Evolutionary conservation across 2,329 filamentous ascomycete genomes (phyloP).

Genomic region (Xylaria sp.): DNA sequence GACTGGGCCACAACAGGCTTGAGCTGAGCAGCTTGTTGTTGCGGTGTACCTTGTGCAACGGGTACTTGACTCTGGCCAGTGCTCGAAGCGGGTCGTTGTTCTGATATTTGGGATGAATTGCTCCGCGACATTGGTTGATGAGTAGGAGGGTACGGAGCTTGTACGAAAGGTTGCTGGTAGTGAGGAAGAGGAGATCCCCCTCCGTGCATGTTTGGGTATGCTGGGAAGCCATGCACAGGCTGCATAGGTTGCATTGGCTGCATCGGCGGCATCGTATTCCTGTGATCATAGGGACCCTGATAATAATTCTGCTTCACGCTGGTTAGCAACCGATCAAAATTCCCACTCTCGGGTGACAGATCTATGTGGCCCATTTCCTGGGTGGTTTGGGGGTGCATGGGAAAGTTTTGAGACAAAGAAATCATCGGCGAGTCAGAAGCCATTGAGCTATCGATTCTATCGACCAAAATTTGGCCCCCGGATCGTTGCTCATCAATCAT

Average conservation of each 20-base stretch:
- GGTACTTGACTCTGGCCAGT: constrained; percentile 71
- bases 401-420: constrained; percentile 47
- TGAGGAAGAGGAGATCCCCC: constrained; percentile 58
- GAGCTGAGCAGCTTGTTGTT: constrained; percentile 70
- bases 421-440: constrained; percentile 39
- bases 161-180: constrained; percentile 60
- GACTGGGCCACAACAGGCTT: constrained; percentile 59
- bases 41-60: constrained; percentile 68
- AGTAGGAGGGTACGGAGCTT: constrained; percentile 53
- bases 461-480: constrained; percentile 33
- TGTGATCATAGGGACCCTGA: constrained; percentile 61
- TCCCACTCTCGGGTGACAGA: constrained; percentile 74
- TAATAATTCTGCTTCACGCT: constrained; percentile 74
- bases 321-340: constrained; percentile 80
- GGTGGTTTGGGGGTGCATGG: constrained; percentile 44
- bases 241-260: constrained; percentile 1
- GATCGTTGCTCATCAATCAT: constrained; percentile 43
- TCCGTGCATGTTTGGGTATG: constrained; percentile 45
- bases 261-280: constrained; percentile 49
- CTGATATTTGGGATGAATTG: constrained; percentile 78
- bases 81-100: constrained; percentile 69
- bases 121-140: constrained; percentile 84
- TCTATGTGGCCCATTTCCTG: constrained; percentile 55
- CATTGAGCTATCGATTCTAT: constrained; percentile 38
- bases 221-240: constrained; percentile 50